A percentile compares a stretch with the other conserved stretches of the same genome.
Conservation (phyloP, 129 eudicot species). For the Pulicaria dysenterica region DNA sequence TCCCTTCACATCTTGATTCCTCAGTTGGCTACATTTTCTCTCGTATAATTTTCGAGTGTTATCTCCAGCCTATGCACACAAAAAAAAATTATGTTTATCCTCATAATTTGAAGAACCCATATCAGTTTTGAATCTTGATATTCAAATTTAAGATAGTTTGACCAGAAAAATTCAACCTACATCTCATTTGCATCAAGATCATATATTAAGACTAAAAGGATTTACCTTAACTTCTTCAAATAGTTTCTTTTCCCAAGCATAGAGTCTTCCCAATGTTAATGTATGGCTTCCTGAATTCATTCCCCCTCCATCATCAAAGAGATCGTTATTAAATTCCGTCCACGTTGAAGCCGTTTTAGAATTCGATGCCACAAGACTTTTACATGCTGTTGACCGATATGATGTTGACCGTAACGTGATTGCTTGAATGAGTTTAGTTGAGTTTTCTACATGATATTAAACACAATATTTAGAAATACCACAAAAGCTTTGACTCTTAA, state of each 20-base stretch:
- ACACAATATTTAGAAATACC: neutral
- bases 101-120: neutral
- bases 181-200: neutral
- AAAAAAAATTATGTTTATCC: neutral
- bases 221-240: constrained; percentile 93
- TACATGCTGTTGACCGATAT: constrained; percentile 74
- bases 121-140: neutral
- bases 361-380: constrained; percentile 84
- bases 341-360: constrained; percentile 78
- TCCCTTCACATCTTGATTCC: constrained; percentile 81
- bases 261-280: constrained; percentile 81
- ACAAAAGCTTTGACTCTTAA: neutral
- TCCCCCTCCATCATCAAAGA: constrained; percentile 94
- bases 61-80: constrained; percentile 99
- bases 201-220: neutral
- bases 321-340: constrained; percentile 88
- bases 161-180: constrained; percentile 1
- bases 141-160: neutral
- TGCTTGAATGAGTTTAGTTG: constrained; percentile 82
- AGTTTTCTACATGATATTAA: constrained; percentile 64
- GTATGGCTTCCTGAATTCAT: constrained; percentile 97
- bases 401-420: constrained; percentile 70
- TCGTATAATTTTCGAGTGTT: constrained; percentile 71
- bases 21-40: constrained; percentile 80
- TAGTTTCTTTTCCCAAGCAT: constrained; percentile 98